Evolutionary conservation across 2,329 filamentous ascomycete species (phyloP).

Genomic region (Beauveria brongniartii): DNA sequence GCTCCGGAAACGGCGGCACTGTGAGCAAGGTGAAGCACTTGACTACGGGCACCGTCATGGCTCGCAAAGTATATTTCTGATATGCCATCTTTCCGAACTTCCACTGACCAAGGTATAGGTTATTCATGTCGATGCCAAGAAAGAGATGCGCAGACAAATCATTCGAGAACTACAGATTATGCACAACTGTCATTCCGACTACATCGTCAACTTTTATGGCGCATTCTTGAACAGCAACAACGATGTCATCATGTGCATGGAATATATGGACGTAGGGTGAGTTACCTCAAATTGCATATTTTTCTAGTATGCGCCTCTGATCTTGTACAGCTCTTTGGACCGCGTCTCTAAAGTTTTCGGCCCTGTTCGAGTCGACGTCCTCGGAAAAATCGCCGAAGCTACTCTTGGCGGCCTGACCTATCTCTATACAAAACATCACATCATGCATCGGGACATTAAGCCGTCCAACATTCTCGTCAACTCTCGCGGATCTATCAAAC

Average conservation of each 20-base stretch:
- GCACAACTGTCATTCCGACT: constrained; percentile 93
- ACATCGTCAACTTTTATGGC: constrained; percentile 96
- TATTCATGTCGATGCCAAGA: constrained; percentile 96
- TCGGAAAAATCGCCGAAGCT: constrained; percentile 96
- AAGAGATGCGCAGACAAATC: constrained; percentile 93
- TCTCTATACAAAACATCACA: constrained; percentile 89
- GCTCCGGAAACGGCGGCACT: constrained; percentile 92
- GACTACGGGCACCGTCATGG: constrained; percentile 93
- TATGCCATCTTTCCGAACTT: constrained; percentile 4
- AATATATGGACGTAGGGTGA: constrained; percentile 98
- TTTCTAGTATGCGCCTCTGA: background rate
- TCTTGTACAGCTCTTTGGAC: constrained; percentile 67
- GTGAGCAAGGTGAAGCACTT: constrained; percentile 97
- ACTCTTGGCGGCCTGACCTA: constrained; percentile 90
- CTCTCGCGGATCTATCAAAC: constrained; percentile 87
- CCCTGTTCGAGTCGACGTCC: constrained; percentile 87
- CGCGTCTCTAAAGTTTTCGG: constrained; percentile 91
- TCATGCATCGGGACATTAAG: constrained; percentile 99
- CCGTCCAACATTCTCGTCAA: constrained; percentile 97
- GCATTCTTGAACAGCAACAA: constrained; percentile 94
- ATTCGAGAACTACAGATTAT: constrained; percentile 96
- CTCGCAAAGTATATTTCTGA: constrained; percentile 66
- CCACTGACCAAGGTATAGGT: constrained; percentile 47
- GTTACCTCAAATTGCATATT: constrained; percentile 24
- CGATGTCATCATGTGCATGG: constrained; percentile 99